Percentiles rank a stretch among this genome's conserved stretches.
Conservation (phyloP, 352 stramenopile genomes). For the Peronospora farinosa region DNA sequence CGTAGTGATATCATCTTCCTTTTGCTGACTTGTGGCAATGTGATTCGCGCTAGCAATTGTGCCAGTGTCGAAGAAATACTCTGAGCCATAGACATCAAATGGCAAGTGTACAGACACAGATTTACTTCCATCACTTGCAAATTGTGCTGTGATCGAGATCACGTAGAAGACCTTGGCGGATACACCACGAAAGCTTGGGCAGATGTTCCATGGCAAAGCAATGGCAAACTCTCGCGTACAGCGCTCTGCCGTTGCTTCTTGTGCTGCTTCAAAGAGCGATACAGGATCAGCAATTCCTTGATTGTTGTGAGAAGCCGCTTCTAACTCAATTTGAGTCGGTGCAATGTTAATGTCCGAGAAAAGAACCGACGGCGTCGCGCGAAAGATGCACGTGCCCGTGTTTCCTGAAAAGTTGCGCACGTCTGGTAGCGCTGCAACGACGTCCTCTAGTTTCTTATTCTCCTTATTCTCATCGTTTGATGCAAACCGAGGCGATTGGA, state of each 20-base stretch:
- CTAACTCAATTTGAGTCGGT: constrained; percentile 29
- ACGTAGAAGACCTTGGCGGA: constrained; percentile 60
- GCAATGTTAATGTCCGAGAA: constrained; percentile 57
- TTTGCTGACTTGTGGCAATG: constrained; percentile 13
- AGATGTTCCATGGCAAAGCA: constrained; percentile 39
- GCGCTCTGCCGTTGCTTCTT: constrained; percentile 33
- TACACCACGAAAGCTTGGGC: constrained; percentile 50
- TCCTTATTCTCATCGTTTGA: constrained; percentile 21
- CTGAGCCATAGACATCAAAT: constrained; percentile 51
- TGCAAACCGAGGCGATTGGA: constrained; percentile 57
- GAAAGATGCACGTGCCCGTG: constrained; percentile 52
- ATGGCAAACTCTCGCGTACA: constrained; percentile 52
- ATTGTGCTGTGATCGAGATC: constrained; percentile 44
- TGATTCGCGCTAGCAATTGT: constrained; percentile 32
- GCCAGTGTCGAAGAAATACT: constrained; percentile 42
- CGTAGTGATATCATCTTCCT: neutral
- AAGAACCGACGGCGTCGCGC: constrained; percentile 42
- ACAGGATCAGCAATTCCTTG: constrained; percentile 7
- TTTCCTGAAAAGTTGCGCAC: constrained; percentile 49
- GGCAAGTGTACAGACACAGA: constrained; percentile 46
- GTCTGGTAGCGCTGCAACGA: constrained; percentile 21
- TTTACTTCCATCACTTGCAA: constrained; percentile 21
- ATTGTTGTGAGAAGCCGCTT: constrained; percentile 6
- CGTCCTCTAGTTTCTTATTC: constrained; percentile 11
- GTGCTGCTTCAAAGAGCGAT: constrained; percentile 11